Percentiles rank a stretch among this genome's conserved stretches.
Evolutionary conservation across 768 basidiomycete genomes (phyloP).

Genomic region (Lactarius quietus): DNA sequence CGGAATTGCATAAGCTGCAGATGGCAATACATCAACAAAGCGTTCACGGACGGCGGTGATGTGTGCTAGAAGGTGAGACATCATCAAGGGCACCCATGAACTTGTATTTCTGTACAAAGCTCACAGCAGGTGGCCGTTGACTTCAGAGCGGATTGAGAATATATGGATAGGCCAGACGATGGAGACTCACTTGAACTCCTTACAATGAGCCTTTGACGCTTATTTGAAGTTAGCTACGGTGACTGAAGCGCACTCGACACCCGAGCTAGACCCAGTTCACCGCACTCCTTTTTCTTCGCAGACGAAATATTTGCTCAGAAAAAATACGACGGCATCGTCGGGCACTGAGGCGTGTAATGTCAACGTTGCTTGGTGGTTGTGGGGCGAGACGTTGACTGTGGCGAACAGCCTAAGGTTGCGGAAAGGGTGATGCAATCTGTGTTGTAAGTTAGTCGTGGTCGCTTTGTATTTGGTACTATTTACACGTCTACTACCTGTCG

Average conservation of each 20-base stretch:
- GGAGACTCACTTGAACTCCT: slow-evolving; percentile 78
- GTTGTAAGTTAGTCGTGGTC: too few species aligned
- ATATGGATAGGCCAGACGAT: too few species aligned
- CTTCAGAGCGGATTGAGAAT: too few species aligned
- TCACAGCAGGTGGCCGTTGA: slow-evolving; percentile 44
- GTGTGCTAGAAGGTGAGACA: slow-evolving; percentile 61
- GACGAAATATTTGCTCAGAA: too few species aligned
- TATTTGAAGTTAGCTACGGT: slow-evolving; percentile 76
- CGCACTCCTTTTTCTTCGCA: too few species aligned
- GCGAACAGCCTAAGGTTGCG: too few species aligned
- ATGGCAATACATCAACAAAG: slow-evolving; percentile 75
- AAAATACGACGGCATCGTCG: too few species aligned
- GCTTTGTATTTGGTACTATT: slow-evolving; percentile 16
- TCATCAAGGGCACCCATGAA: slow-evolving; percentile 80
- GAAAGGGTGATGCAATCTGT: too few species aligned
- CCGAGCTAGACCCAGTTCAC: too few species aligned
- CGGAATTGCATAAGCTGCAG: slow-evolving; percentile 66
- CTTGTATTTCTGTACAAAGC: slow-evolving; percentile 73
- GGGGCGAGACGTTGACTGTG: too few species aligned
- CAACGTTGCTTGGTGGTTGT: too few species aligned
- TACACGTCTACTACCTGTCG: neutral
- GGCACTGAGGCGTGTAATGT: too few species aligned
- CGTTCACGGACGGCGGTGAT: slow-evolving; percentile 75
- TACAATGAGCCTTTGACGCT: slow-evolving; percentile 73
- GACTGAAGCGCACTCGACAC: slow-evolving; percentile 74